Base-by-base conservation (phyloP, 768 basidiomycete genomes). In the Tricholoma terreum region DNA sequence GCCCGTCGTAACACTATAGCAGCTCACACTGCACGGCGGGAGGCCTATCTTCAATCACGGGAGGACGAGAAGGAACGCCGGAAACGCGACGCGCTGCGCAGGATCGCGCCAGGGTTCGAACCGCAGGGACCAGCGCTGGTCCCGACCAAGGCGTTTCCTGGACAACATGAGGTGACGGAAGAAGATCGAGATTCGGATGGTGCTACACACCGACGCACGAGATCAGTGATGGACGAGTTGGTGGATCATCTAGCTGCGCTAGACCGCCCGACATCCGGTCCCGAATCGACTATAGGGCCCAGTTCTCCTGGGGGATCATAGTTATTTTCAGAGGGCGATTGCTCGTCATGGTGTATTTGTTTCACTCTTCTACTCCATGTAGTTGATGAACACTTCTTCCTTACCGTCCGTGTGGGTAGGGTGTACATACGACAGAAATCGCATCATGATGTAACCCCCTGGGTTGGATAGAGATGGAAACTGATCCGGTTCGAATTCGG, bases 51-150 rank as follows among this genome's bases (percentile, higher is more conserved):
- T 17, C 79, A 75, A 15, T 73, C 84, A 2, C 82, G 92, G 22
- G 84, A 88, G 42, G 87, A 90, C n/a, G 91, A 91, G 60, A 91
- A 89, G 61, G 86, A 89, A 63, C 73, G 75, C 54, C 71, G 78
- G 50, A 80, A 80, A 64, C 78, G 82, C 31, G 90, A 90, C 22
- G 88, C 87, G 6, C 74, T 95, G 58, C 78, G 84, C 12, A 77
- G 80, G 54, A 86, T 96, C 45, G 93, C 93, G 0, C 93, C 94
- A 0, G 93, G 94, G 1, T 94, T 91, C 63, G 86, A 90, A 53
- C 89, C 89, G 0, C 71, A 78, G 40, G 81, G 77, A 0, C 74
- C 80, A 35, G 76, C 85, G 22, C 77, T 91, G 30, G 78, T 86
- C 0, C 86, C 86, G 15, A 81, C 76, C 1, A 77, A 75, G 55